Base-by-base conservation (phyloP, 2,329 filamentous ascomycete genomes). In the Karstenula rhodostoma region DNA sequence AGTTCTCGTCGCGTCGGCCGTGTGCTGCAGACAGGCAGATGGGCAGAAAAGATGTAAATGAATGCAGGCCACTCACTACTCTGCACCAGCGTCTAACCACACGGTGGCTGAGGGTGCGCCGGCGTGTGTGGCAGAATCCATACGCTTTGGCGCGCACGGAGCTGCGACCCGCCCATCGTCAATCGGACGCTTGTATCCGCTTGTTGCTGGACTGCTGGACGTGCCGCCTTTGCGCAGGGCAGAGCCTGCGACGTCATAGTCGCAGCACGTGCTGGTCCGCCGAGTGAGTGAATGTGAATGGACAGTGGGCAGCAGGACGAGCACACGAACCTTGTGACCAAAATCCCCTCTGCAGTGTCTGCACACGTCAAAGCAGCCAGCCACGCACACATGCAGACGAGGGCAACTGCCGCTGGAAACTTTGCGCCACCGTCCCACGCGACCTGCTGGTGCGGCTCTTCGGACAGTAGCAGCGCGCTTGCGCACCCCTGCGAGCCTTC, bases 231-330 rank as follows among this genome's bases (percentile, higher is more conserved):
- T 55, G 52, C 40, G 25, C 35, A 43, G 35, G 35, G 50, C 44
- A 29, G 23, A 15, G 7, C 7, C 19, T 8, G 13, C 40, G 52
- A 55, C 52, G 52, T 55, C 52, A 55, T 54, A n/a, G n/a, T n/a
- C n/a, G n/a, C n/a, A n/a, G n/a, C n/a, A n/a, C n/a, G n/a, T n/a
- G n/a, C n/a, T n/a, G n/a, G n/a, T n/a, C n/a, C n/a, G n/a, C n/a
- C n/a, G n/a, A n/a, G n/a, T n/a, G n/a, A n/a, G 17, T 25, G 25
- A 25, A 27, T 25, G 25, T 7, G 27, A 19, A 13, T n/a, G n/a
- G n/a, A n/a, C n/a, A n/a, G n/a, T n/a, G n/a, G n/a, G n/a, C n/a
- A n/a, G n/a, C n/a, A n/a, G n/a, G n/a, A n/a, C n/a, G n/a, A n/a
- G n/a, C n/a, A n/a, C n/a, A n/a, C n/a, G n/a, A n/a, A n/a, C n/a